Conservation (phyloP, 2,329 filamentous ascomycete genomes). For the Sordariomycetes sp. region DNA sequence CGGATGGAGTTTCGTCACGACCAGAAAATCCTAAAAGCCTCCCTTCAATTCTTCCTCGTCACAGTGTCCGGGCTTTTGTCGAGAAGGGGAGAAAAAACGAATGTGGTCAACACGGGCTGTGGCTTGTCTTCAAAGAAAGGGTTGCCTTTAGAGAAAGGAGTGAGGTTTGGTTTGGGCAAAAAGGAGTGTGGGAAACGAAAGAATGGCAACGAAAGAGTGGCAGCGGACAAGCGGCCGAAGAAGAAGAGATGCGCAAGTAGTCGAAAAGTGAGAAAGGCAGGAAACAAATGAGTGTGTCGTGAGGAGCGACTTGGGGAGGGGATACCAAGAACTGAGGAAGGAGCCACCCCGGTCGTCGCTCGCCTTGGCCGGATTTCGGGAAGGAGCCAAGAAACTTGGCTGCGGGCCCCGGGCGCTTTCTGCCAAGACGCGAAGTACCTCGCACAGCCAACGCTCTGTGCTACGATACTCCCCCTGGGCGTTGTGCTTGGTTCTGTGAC, state of each 20-base stretch:
- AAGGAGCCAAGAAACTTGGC: not conserved
- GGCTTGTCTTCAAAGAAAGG: not conserved
- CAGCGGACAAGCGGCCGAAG: not conserved
- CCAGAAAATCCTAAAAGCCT: not conserved
- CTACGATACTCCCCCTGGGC: not conserved
- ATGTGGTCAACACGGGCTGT: constrained; percentile 3
- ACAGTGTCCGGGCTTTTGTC: not conserved
- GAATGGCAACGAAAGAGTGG: constrained; percentile 1
- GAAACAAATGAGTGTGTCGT: not conserved
- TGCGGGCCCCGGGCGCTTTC: not conserved
- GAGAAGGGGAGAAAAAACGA: constrained; percentile 1
- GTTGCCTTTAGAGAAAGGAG: not conserved
- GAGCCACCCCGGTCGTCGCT: too few species aligned
- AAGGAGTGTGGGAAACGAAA: constrained; percentile 1
- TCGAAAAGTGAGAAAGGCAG: not conserved
- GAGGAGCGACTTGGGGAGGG: not conserved
- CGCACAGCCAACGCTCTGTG: not conserved
- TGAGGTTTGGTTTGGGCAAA: not conserved
- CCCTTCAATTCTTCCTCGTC: not conserved
- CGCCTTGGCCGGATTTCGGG: not conserved
- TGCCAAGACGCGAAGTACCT: not conserved
- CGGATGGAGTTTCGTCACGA: not conserved
- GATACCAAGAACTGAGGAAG: not conserved
- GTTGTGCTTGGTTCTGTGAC: constrained; percentile 2
- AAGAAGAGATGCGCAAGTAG: not conserved